Evolutionary conservation across 805 yeast genomes (phyloP).

Genomic region (Clavispora vitiphila): DNA sequence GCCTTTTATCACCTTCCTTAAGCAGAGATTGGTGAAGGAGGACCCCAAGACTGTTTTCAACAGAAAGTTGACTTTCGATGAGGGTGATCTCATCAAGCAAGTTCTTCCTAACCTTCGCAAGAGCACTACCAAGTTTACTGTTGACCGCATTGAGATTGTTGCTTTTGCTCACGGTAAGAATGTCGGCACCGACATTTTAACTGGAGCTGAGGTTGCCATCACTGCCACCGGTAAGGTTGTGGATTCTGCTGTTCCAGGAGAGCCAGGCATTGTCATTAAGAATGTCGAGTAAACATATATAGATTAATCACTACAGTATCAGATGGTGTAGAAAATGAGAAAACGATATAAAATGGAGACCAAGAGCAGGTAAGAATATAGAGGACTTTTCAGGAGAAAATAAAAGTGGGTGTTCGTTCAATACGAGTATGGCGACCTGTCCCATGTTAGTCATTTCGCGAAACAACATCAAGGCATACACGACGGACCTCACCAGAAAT

Average conservation of each 20-base stretch:
- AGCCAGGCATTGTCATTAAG: conserved; percentile 77
- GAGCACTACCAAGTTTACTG: conserved; percentile 53
- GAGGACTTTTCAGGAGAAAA: too few relatives aligned
- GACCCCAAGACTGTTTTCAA: conserved; percentile 77
- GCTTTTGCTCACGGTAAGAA: conserved; percentile 59
- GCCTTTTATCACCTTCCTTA: conserved; percentile 89
- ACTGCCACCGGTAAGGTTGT: conserved; percentile 61
- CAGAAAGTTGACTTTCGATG: conserved; percentile 82
- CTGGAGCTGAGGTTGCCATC: conserved; percentile 68
- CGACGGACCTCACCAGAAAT: too few relatives aligned
- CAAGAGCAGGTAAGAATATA: too few relatives aligned
- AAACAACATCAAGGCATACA: too few relatives aligned
- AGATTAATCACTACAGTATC: neutral
- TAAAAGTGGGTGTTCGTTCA: too few relatives aligned
- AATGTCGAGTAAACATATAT: conserved; percentile 39
- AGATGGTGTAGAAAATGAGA: too few relatives aligned
- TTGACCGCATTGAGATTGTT: conserved; percentile 56
- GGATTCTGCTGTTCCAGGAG: conserved; percentile 87
- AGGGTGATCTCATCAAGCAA: conserved; percentile 57
- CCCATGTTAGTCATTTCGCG: too few relatives aligned
- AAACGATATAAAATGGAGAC: too few relatives aligned
- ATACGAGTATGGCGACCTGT: too few relatives aligned
- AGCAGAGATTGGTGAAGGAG: conserved; percentile 70
- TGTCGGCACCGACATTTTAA: conserved; percentile 57
- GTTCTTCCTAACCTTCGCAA: conserved; percentile 54